Evolutionary conservation across 2,329 filamentous ascomycete species (phyloP).

Genomic region (Microcyclospora pomicola): DNA sequence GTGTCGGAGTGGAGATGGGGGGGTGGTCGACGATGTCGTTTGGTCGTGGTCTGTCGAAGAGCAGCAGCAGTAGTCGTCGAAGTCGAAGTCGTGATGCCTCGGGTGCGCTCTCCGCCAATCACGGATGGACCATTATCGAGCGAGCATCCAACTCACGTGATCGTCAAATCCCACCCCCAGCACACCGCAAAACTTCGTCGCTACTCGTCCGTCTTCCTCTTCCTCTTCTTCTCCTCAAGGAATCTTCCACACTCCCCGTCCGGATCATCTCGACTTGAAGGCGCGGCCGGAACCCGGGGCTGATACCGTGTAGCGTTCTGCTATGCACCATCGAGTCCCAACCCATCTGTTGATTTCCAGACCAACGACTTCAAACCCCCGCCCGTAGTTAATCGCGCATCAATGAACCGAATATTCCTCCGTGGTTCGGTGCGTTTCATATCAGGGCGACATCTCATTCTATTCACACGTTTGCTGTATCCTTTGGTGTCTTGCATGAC

Average conservation of each 20-base stretch:
- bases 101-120: neutral
- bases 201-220: conserved; percentile 1
- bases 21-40: neutral
- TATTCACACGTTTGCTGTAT: too few species aligned
- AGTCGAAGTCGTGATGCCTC: neutral
- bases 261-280: conserved; percentile 18
- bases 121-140: neutral
- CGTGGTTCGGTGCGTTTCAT: conserved; percentile 38
- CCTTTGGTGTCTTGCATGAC: too few species aligned
- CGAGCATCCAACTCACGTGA: neutral
- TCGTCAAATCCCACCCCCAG: neutral
- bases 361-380: conserved; percentile 22
- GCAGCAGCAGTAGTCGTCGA: neutral
- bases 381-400: conserved; percentile 42
- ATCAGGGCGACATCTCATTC: conserved; percentile 34
- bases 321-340: conserved; percentile 12
- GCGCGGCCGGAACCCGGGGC: conserved; percentile 13
- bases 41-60: neutral
- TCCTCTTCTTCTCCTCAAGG: conserved; percentile 9
- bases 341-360: conserved; percentile 26
- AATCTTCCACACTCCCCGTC: conserved; percentile 19
- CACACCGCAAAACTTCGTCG: conserved; percentile 1
- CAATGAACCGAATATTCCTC: conserved; percentile 17
- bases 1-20: conserved; percentile 4
- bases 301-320: conserved; percentile 19